A percentile compares a stretch with the other conserved stretches of the same genome.
These are phyloP conservation scores for Chaetothyriales sp. DNA, from an alignment of 2,329 filamentous ascomycete genomes.

Conservation along the genomic window DNA sequence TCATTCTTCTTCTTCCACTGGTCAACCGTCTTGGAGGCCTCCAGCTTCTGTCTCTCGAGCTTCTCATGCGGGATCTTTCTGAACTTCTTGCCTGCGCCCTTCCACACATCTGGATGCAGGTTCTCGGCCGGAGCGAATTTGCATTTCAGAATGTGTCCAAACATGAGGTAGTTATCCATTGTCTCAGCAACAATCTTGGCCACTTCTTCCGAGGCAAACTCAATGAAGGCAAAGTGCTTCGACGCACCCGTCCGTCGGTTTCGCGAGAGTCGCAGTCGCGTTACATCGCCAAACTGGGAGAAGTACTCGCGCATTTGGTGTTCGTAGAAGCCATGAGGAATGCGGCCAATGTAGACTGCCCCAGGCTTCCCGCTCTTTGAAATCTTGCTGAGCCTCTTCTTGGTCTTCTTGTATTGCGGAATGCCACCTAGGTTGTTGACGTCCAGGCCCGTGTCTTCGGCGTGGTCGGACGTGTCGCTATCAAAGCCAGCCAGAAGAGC, in stretches of 20 bases:
- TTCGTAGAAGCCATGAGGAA: constrained; percentile 95
- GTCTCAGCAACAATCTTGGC: constrained; percentile 85
- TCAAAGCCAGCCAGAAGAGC: constrained; percentile 41
- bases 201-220: constrained; percentile 64
- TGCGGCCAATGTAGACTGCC: constrained; percentile 73
- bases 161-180: constrained; percentile 95
- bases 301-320: constrained; percentile 90
- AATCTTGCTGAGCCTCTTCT: constrained; percentile 37
- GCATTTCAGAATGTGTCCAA: constrained; percentile 84
- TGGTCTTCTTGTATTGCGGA: constrained; percentile 30
- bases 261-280: constrained; percentile 64
- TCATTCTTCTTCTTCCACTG: constrained; percentile 64
- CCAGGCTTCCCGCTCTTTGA: constrained; percentile 43
- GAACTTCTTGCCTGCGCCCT: constrained; percentile 79
- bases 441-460: constrained; percentile 32
- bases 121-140: constrained; percentile 61
- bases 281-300: constrained; percentile 76
- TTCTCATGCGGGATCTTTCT: constrained; percentile 78
- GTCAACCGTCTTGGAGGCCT: constrained; percentile 55
- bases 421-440: constrained; percentile 29
- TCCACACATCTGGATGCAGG: constrained; percentile 69
- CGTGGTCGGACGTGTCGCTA: constrained; percentile 37
- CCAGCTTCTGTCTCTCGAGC: constrained; percentile 61
- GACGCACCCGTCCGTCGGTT: constrained; percentile 83
- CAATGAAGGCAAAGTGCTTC: constrained; percentile 90